Evolutionary conservation across 441 rosid genomes (phyloP).

Genomic region (Erysimum pusillum): DNA sequence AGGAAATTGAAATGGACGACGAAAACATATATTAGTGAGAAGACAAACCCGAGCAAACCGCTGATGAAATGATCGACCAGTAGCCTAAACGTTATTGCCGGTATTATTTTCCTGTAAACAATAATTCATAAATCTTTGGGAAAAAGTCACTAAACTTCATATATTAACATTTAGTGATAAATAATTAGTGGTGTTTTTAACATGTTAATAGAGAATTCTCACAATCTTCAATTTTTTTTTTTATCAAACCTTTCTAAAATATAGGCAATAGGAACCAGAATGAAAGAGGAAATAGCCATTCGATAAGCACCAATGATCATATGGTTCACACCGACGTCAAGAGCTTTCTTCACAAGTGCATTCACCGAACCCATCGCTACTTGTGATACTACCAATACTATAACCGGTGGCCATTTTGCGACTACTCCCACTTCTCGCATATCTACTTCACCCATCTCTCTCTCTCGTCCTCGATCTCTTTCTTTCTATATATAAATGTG

Average conservation of each 20-base stretch:
- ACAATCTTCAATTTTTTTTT: background rate
- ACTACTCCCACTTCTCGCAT: conserved; percentile 19
- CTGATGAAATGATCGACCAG: conserved; percentile 48
- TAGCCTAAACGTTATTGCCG: conserved; percentile 42
- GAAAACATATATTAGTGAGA: background rate
- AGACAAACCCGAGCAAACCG: conserved; percentile 46
- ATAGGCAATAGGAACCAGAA: conserved; percentile 46
- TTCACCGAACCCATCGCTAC: conserved; percentile 46
- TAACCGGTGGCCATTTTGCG: conserved; percentile 38
- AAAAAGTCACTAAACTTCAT: background rate
- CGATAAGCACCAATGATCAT: conserved; percentile 51
- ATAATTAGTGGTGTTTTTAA: background rate
- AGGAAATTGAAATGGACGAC: background rate
- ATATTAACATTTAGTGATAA: background rate
- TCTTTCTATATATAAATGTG: no score
- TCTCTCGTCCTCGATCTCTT: background rate
- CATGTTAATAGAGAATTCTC: background rate
- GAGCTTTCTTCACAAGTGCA: conserved; percentile 51
- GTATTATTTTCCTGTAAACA: conserved; percentile 42
- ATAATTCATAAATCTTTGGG: background rate
- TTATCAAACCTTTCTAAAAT: conserved; percentile 43
- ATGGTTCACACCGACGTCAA: conserved; percentile 47
- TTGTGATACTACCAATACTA: conserved; percentile 37
- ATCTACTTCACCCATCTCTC: conserved; percentile 16
- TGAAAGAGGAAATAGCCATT: conserved; percentile 48